Percentiles rank a stretch among this genome's conserved stretches.
phyloP scores from a whole-genome alignment of 2,329 filamentous ascomycete genomes.

The Lasiodiplodia citricola region DNA sequence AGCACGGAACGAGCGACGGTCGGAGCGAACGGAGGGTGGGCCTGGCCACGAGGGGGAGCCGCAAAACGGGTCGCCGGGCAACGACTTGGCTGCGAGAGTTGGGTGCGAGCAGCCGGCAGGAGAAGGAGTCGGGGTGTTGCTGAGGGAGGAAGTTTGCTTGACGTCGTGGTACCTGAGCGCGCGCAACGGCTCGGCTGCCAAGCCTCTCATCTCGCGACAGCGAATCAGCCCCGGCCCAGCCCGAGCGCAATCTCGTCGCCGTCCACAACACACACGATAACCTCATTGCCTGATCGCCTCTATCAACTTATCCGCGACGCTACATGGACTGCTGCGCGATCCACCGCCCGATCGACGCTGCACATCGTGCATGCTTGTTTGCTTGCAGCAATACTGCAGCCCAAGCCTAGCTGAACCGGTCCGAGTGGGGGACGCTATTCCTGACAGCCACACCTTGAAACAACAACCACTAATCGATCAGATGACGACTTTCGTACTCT shows the following conservation, averaged over 20 bases:
- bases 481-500: background rate
- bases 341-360: slow-evolving; percentile 4
- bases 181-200: slow-evolving; percentile 11
- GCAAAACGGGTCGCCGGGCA: slow-evolving; percentile 11
- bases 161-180: slow-evolving; percentile 2
- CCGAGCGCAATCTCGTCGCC: background rate
- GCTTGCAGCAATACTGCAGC: background rate
- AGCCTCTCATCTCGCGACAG: slow-evolving; percentile 15
- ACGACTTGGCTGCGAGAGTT: background rate
- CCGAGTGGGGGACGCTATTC: background rate
- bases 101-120: background rate
- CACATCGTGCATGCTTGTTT: background rate
- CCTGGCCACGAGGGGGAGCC: slow-evolving; percentile 16
- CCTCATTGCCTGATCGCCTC: background rate
- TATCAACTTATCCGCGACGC: background rate
- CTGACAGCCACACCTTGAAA: background rate
- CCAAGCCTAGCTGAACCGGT: too few species aligned
- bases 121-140: background rate
- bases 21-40: slow-evolving; percentile 22
- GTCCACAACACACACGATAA: background rate
- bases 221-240: background rate
- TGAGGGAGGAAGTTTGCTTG: background rate
- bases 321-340: background rate
- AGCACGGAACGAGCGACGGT: slow-evolving; percentile 27
- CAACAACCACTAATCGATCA: background rate